Evolutionary conservation across 148 eudicot species (phyloP).

Genomic region (Vaccinium corymbosum): DNA sequence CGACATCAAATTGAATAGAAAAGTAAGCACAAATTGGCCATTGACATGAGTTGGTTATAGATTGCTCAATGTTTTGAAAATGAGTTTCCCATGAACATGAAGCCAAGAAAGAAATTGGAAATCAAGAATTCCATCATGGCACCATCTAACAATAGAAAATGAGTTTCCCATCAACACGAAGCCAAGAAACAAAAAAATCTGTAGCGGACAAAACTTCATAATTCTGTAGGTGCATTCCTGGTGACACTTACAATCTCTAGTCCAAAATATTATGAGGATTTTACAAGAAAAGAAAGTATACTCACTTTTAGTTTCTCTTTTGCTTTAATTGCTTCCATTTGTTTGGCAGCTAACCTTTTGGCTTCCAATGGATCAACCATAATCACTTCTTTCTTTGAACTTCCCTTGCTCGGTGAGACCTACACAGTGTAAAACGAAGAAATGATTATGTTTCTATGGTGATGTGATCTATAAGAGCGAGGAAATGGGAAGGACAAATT

Average conservation of each 20-base stretch:
- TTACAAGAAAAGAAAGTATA: not conserved
- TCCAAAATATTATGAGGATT: not conserved
- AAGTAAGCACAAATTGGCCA: too few species aligned
- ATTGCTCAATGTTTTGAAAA: not conserved
- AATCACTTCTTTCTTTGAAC: constrained; percentile 45
- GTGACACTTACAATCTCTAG: not conserved
- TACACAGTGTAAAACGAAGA: constrained; percentile 16
- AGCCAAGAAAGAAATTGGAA: too few species aligned
- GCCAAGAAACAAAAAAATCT: not conserved
- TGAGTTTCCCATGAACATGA: too few species aligned
- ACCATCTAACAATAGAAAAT: not conserved
- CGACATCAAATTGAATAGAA: too few species aligned
- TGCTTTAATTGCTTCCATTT: constrained; percentile 67
- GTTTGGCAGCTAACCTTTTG: constrained; percentile 81
- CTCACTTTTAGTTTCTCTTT: constrained; percentile 67
- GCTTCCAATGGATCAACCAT: constrained; percentile 98
- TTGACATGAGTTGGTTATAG: too few species aligned
- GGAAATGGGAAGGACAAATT: not conserved
- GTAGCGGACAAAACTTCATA: not conserved
- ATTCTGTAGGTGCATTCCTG: not conserved
- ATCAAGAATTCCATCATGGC: not conserved
- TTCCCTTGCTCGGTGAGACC: constrained; percentile 47
- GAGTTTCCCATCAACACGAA: not conserved
- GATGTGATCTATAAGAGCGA: not conserved
- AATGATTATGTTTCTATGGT: not conserved